A percentile compares a stretch with the other conserved stretches of the same genome.
phyloP scores from a whole-genome alignment of 1,284 basidiomycete species.

The Phylloboletellus chloephorus region DNA sequence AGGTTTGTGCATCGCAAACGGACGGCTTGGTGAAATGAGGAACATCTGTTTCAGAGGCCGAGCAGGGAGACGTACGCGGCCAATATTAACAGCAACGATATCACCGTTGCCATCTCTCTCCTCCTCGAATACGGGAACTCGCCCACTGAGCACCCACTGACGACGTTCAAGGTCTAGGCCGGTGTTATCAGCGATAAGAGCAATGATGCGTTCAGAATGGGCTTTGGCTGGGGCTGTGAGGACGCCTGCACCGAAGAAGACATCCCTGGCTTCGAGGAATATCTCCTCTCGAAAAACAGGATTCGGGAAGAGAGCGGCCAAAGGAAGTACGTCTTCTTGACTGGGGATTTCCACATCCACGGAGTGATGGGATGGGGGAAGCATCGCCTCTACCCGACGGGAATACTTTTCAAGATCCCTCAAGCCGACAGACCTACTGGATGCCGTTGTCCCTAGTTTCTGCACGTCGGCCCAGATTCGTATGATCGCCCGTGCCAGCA shows the following conservation, averaged over 20 bases:
- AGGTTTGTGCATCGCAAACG: constrained; percentile 89
- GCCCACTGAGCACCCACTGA: constrained; percentile 51
- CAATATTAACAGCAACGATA: constrained; percentile 49
- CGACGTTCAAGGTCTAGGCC: constrained; percentile 60
- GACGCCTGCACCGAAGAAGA: constrained; percentile 79
- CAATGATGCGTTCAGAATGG: constrained; percentile 46
- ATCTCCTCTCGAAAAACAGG: constrained; percentile 83
- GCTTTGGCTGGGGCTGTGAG: constrained; percentile 49
- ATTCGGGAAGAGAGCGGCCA: constrained; percentile 55
- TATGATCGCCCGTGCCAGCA: constrained; percentile 48
- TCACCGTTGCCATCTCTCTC: constrained; percentile 64
- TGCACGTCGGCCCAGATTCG: constrained; percentile 58
- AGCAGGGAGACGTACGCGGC: constrained; percentile 52
- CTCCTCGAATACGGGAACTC: constrained; percentile 63
- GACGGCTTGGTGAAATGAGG: constrained; percentile 38
- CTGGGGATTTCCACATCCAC: constrained; percentile 40
- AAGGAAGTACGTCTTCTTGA: constrained; percentile 23
- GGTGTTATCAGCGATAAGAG: constrained; percentile 58
- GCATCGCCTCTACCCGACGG: constrained; percentile 59
- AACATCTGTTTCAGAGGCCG: constrained; percentile 36
- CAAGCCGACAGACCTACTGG: constrained; percentile 64
- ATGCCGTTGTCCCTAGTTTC: constrained; percentile 44
- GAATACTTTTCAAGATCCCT: constrained; percentile 91
- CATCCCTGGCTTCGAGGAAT: constrained; percentile 85
- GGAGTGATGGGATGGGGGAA: constrained; percentile 45